A percentile compares a stretch with the other conserved stretches of the same genome.
These are phyloP conservation scores for Termitomyces sp. DNA, from an alignment of 768 basidiomycete species.

Conservation along the genomic window DNA sequence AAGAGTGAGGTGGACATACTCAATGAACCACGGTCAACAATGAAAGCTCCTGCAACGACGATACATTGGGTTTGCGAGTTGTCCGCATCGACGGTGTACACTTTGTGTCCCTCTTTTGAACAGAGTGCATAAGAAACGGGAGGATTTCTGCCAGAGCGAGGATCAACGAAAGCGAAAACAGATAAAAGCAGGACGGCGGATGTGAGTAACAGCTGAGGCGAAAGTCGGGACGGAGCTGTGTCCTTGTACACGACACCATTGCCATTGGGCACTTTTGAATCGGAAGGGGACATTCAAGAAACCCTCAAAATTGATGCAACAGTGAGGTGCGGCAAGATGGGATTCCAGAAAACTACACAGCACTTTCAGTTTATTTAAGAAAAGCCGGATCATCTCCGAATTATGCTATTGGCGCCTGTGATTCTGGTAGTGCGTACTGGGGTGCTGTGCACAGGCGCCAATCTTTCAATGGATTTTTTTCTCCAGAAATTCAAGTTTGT, in stretches of 20 bases:
- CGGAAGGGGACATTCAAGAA: not conserved
- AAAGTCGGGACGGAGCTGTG: not conserved
- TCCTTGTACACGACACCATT: not conserved
- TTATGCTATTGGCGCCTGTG: no score
- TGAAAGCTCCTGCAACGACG: conserved; percentile 48
- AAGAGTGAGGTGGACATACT: no score
- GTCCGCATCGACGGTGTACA: conserved; percentile 67
- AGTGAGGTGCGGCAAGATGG: not conserved
- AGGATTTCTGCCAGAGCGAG: conserved; percentile 2
- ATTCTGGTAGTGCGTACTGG: no score
- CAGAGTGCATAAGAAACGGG: conserved; percentile 56
- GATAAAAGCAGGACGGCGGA: conserved; percentile 12
- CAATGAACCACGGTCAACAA: conserved; percentile 54
- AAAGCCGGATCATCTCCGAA: no score
- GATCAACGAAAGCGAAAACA: conserved; percentile 13
- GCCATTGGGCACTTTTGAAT: conserved; percentile 9
- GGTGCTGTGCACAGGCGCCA: no score
- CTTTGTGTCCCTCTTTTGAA: conserved; percentile 44
- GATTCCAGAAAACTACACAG: not conserved
- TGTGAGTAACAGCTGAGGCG: conserved; percentile 4
- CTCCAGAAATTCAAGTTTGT: no score
- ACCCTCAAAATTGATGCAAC: not conserved
- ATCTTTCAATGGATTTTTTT: no score
- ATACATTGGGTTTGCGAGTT: conserved; percentile 61
- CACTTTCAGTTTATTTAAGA: not conserved